Conservation (phyloP, 2,329 filamentous ascomycete genomes). For the Fusarium xylarioides region DNA sequence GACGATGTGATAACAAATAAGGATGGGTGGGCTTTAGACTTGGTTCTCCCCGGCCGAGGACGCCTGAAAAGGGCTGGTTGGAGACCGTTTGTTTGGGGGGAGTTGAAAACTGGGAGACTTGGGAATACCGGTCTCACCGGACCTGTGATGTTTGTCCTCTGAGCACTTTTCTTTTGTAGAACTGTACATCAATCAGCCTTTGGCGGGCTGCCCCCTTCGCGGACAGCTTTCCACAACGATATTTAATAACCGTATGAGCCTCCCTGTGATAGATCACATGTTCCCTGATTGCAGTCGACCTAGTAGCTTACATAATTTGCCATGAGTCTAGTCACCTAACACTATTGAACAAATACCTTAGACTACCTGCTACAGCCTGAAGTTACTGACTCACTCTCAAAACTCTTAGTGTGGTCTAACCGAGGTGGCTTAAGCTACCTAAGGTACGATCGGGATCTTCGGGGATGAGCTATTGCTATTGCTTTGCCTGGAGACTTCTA, state of each 20-base stretch:
- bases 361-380: background rate
- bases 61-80: conserved; percentile 36
- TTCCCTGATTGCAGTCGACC: background rate
- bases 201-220: conserved; percentile 23
- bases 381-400: background rate
- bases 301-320: background rate
- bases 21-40: conserved; percentile 38
- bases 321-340: background rate
- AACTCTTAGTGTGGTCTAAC: background rate
- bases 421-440: background rate
- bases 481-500: background rate
- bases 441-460: background rate
- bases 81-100: conserved; percentile 34
- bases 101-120: conserved; percentile 36
- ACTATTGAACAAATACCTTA: background rate
- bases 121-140: conserved; percentile 34
- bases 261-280: background rate
- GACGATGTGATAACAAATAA: conserved; percentile 29
- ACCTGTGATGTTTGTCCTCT: conserved; percentile 39
- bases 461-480: background rate
- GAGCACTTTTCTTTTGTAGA: conserved; percentile 47
- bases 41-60: conserved; percentile 28
- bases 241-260: conserved; percentile 6
- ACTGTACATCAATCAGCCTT: conserved; percentile 46
- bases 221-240: conserved; percentile 31